Evolutionary conservation across 805 yeast species (phyloP), one percentile per base, ranked within the genome.

Genomic region (Suhomyces vadensis): DNA sequence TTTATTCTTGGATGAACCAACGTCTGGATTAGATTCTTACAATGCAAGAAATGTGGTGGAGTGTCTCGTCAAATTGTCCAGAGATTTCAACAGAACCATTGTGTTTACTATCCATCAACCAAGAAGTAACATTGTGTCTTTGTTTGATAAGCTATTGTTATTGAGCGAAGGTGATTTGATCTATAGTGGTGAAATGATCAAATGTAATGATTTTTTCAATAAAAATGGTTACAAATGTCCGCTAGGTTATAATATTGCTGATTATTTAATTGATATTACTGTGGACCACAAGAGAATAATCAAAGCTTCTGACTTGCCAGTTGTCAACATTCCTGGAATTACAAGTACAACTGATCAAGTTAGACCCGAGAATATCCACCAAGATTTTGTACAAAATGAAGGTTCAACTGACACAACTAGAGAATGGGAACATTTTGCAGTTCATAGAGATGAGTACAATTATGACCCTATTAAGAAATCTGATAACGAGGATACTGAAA

Each of bases 101-200:
- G 80, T 94, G 1, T 85, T 94, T 61, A 89, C 99, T 0, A 94
- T 94, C 52, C 99, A 94, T 67, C 99, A 94, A 61, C 99, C 99
- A 8, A 77, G 99, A 58, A 87, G 97, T 45, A 94, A 94, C 58
- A 92, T 94, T 61, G 97, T 94, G 25, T 83, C 96, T 0, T 67
- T 88, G 45, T 94, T 94, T 64, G 97, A 92, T 59, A 83, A 84
- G 55, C 74, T 94, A 39, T 64, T 92, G 1, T 69, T 94, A 39
- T 72, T 94, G 42, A 85, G 96, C 20, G 85, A 85, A 50, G 98
- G 99, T 48, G 82, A 82, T 51, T 69, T 89, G 61, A 84, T 91
- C 2, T 94, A 86, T 59, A 87, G 96, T 0, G 99, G 99, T 13
- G 82, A 80, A n/a, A 84, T 85, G 76, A 67, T 74, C 5, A 79